Evolutionary conservation across 2,329 filamentous ascomycete species (phyloP).

Genomic region (Cladorrhinum sp.): DNA sequence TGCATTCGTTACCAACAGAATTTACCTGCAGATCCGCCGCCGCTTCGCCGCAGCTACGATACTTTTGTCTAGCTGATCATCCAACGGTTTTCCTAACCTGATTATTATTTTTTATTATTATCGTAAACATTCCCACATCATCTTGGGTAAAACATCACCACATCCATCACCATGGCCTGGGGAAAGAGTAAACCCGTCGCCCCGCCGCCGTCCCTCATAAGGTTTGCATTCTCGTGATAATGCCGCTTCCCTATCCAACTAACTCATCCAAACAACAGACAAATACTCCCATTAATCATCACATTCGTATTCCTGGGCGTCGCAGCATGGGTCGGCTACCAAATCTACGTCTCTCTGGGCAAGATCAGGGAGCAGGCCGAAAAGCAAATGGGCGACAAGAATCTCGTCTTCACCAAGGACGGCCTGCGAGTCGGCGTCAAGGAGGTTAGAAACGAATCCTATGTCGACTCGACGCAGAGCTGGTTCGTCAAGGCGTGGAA

Average conservation of each 20-base stretch:
- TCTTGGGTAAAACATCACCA: background rate
- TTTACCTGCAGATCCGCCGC: background rate
- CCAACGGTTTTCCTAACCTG: too few relatives aligned
- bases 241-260: background rate
- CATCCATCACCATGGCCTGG: conserved; percentile 16
- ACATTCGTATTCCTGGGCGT: conserved; percentile 56
- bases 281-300: conserved; percentile 65
- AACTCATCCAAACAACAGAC: conserved; percentile 35
- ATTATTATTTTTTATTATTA: too few relatives aligned
- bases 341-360: conserved; percentile 65
- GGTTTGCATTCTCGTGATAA: conserved; percentile 6
- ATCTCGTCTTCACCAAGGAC: conserved; percentile 72
- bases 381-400: conserved; percentile 70
- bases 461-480: conserved; percentile 70
- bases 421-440: conserved; percentile 70
- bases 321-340: conserved; percentile 65
- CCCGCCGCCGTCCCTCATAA: conserved; percentile 10
- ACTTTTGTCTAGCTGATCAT: too few relatives aligned
- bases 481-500: conserved; percentile 67
- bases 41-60: too few relatives aligned
- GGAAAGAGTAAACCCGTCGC: conserved; percentile 9
- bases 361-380: conserved; percentile 64
- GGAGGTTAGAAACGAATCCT: conserved; percentile 64
- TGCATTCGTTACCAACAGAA: too few relatives aligned
- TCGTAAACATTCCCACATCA: too few relatives aligned